These are phyloP conservation scores for Wickerhamomyces sp. DNA, from an alignment of 1,139 yeast species.

Conservation along the genomic window DNA sequence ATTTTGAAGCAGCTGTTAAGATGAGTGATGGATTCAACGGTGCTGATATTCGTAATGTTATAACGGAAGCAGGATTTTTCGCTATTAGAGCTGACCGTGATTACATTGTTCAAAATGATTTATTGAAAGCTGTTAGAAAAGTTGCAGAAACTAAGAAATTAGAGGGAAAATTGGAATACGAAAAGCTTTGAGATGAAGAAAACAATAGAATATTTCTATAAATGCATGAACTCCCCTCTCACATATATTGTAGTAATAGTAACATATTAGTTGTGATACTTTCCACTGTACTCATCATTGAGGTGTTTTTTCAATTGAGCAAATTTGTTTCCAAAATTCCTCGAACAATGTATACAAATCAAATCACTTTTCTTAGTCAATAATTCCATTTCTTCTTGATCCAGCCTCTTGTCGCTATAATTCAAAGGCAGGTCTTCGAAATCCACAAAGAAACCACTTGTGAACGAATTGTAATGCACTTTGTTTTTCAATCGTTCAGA, in stretches of 20 bases:
- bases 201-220: neutral
- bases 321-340: conserved; percentile 39
- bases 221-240: too few relatives aligned
- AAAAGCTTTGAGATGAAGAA: conserved; percentile 54
- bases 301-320: conserved; percentile 18
- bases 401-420: conserved; percentile 15
- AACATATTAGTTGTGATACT: too few relatives aligned
- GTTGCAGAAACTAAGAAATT: conserved; percentile 95
- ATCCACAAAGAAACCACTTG: conserved; percentile 56
- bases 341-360: conserved; percentile 46
- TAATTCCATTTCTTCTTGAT: conserved; percentile 23
- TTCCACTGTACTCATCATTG: conserved; percentile 9
- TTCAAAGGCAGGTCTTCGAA: conserved; percentile 40
- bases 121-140: conserved; percentile 97
- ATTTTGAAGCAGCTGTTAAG: conserved; percentile 94
- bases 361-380: conserved; percentile 37
- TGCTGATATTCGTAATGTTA: conserved; percentile 95
- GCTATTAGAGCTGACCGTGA: conserved; percentile 98
- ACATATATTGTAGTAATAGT: too few relatives aligned
- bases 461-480: conserved; percentile 70
- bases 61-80: conserved; percentile 98
- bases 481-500: conserved; percentile 53
- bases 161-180: conserved; percentile 94
- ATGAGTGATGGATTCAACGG: conserved; percentile 99
- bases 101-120: conserved; percentile 85